Percentiles rank a stretch among this genome's conserved stretches.
phyloP scores from a whole-genome alignment of 192 early-diverging fungal species.

The Rhizoclosmatium sp. region DNA sequence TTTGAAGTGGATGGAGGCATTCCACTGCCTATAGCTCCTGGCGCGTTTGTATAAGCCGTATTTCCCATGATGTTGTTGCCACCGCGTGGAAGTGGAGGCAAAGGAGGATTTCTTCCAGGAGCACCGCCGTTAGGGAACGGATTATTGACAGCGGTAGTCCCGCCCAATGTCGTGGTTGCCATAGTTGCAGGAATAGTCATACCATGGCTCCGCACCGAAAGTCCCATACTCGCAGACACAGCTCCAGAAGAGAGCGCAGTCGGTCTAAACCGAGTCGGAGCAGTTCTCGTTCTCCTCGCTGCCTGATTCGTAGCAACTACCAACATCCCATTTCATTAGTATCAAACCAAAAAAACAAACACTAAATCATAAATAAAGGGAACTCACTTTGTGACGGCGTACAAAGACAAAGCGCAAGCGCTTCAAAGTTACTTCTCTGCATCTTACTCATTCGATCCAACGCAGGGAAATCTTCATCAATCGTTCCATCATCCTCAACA shows the following conservation, averaged over 20 bases:
- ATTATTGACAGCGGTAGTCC: too few species aligned
- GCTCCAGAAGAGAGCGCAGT: too few species aligned
- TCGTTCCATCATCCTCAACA: constrained; percentile 92
- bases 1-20: neutral
- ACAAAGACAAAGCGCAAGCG: constrained; percentile 88
- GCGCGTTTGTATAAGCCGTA: too few species aligned
- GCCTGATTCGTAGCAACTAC: constrained; percentile 48
- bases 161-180: too few species aligned
- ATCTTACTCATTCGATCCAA: constrained; percentile 89
- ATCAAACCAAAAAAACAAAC: neutral
- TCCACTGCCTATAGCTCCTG: neutral
- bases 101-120: too few species aligned
- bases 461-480: constrained; percentile 98
- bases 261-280: neutral
- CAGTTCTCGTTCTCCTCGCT: constrained; percentile 12
- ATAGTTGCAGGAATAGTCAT: too few species aligned
- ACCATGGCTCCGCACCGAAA: too few species aligned
- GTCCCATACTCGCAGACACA: too few species aligned
- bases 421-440: constrained; percentile 85
- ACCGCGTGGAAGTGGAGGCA: too few species aligned
- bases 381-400: constrained; percentile 72
- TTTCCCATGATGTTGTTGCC: too few species aligned
- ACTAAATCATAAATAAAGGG: neutral
- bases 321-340: neutral
- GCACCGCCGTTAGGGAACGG: too few species aligned